phyloP scores from a whole-genome alignment of 257 asterid species.

The Przewalskia tangutica region DNA sequence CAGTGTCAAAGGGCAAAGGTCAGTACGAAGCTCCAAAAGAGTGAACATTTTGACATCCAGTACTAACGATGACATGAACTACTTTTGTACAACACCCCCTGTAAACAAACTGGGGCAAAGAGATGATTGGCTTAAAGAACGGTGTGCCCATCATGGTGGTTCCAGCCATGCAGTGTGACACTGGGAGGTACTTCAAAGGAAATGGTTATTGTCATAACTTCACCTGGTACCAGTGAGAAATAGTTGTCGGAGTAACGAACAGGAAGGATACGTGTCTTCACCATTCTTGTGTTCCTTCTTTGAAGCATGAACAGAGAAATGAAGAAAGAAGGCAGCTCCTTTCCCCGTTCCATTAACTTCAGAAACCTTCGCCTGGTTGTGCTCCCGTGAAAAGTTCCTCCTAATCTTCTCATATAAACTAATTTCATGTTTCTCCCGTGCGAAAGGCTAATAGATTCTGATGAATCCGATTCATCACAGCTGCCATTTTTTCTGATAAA shows the following conservation, averaged over 20 bases:
- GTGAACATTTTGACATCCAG: neutral
- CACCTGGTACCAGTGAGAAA: slow-evolving; percentile 90
- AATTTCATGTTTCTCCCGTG: slow-evolving; percentile 13
- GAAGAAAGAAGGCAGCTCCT: slow-evolving; percentile 89
- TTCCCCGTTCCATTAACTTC: slow-evolving; percentile 41
- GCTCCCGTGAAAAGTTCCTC: slow-evolving; percentile 20
- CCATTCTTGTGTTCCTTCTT: slow-evolving; percentile 25
- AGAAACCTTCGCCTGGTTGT: slow-evolving; percentile 21
- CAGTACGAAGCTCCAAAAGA: neutral
- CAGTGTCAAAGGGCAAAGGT: neutral
- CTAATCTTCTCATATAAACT: slow-evolving; percentile 31
- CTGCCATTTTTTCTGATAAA: neutral
- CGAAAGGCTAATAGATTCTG: neutral
- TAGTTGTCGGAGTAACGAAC: slow-evolving; percentile 93
- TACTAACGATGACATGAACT: neutral
- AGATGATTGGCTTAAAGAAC: slow-evolving; percentile 20
- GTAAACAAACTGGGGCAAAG: neutral
- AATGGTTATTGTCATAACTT: slow-evolving; percentile 49
- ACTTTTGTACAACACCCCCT: neutral
- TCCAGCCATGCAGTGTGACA: slow-evolving; percentile 58
- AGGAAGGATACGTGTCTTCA: slow-evolving; percentile 68
- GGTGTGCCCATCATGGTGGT: slow-evolving; percentile 28
- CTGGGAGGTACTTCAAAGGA: slow-evolving; percentile 66
- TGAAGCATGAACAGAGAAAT: slow-evolving; percentile 63
- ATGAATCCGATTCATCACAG: slow-evolving; percentile 2